Base-by-base conservation (phyloP, 352 stramenopile genomes). In the Phytopythium oedochilum region DNA sequence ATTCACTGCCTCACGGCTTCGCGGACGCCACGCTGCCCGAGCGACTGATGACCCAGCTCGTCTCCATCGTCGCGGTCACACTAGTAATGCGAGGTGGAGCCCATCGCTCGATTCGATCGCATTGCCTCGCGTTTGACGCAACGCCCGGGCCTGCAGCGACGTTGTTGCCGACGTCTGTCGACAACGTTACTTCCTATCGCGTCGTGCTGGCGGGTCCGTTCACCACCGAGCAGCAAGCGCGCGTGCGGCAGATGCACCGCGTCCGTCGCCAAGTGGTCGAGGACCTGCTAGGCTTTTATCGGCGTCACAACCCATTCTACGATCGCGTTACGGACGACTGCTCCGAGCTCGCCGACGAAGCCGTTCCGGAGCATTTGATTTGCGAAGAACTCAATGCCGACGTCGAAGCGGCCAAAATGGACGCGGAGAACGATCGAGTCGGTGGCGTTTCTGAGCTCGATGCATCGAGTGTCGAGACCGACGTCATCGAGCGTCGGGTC, bases 151-250 rank as follows among this genome's bases (percentile, higher is more conserved):
- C 58, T 14, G 42, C 58, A 8, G 62, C 57, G 8, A 64, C 61
- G 5, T 14, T 68, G 5, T 55, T 61, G 20, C 63, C 63, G 9
- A 47, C 42, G 3, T 18, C 53, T 39, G 23, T 63, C 14, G 44
- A 63, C 31, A 28, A 45, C 8, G 28, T 51, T 11, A 48, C 54
- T 1, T n/a, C 45, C 0, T 71, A 65, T 35, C 39, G 44, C 12
- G 53, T 71, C 5, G 56, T 71, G 3, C 32, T 71, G 1, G 55
- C 64, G 0, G 59, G 64, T 6, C 51, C 59, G 10, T 58, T 64
- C 22, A 64, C 59, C 8, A 36, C 44, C 5, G 15, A 49, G 3
- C 63, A 71, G 40, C 49, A 26, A 1, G 46, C 61, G 3, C 31
- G 18, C 9, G 55, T 66, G 6, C 36, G 59, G 2, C 59, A 66